Percentiles rank a stretch among this genome's conserved stretches.
Conservation (phyloP, 2,329 filamentous ascomycete species). For the Neofusicoccum laricinum region DNA sequence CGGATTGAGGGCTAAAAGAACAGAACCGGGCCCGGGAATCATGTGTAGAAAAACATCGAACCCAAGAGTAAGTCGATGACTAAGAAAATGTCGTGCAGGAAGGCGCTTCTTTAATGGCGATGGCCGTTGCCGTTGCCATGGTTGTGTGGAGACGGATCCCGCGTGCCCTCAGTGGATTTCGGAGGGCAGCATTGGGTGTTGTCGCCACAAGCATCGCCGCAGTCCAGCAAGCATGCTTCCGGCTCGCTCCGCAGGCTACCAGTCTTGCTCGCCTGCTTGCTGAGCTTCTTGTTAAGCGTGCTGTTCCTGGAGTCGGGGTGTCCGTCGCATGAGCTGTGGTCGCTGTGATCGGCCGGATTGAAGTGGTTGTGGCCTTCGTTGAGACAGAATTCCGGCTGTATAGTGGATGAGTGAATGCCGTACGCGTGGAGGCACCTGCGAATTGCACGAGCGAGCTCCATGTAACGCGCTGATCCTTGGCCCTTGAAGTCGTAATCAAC, state of each 20-base stretch:
- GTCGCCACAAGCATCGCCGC: constrained; percentile 41
- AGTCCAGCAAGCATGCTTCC: constrained; percentile 42
- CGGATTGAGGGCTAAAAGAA: background rate
- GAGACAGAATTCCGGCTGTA: constrained; percentile 79
- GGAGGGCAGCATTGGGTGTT: constrained; percentile 43
- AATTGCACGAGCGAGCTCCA: constrained; percentile 80
- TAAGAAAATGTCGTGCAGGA: background rate
- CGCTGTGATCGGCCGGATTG: constrained; percentile 25
- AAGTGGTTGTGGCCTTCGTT: constrained; percentile 44
- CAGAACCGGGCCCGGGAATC: background rate
- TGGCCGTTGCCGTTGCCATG: constrained; percentile 4
- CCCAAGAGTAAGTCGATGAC: background rate
- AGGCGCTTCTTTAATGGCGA: background rate
- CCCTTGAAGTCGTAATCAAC: constrained; percentile 86
- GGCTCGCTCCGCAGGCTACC: constrained; percentile 34
- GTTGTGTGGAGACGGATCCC: constrained; percentile 1
- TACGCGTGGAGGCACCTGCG: constrained; percentile 89
- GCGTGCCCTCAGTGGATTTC: constrained; percentile 3
- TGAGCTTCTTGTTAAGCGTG: constrained; percentile 10
- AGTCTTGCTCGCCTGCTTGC: constrained; percentile 28
- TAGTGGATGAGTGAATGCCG: constrained; percentile 94
- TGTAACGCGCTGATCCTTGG: constrained; percentile 75
- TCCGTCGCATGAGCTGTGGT: constrained; percentile 18
- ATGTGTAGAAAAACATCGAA: background rate
- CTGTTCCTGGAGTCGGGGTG: constrained; percentile 12